Conservation (phyloP, 805 yeast genomes). For the Kodamaea kaohsiungensis region DNA sequence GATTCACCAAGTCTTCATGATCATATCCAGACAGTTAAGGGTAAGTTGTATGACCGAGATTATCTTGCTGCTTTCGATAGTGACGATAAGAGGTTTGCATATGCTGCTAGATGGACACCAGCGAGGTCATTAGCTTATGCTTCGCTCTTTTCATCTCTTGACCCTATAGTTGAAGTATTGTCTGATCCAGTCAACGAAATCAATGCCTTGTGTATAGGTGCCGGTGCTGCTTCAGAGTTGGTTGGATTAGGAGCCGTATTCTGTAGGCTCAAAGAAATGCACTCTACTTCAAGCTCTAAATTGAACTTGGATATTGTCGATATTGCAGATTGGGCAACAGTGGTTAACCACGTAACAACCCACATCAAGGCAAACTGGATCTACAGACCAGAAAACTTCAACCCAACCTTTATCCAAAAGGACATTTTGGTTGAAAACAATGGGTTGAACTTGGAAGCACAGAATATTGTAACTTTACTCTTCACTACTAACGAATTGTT, state of each 20-base stretch:
- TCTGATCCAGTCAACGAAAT: conserved; percentile 29
- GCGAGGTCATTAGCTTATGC: conserved; percentile 75
- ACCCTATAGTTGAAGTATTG: conserved; percentile 40
- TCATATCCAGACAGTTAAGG: conserved; percentile 68
- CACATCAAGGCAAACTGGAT: conserved; percentile 57
- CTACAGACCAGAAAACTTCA: conserved; percentile 31
- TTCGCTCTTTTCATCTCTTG: conserved; percentile 59
- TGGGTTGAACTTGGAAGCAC: conserved; percentile 17
- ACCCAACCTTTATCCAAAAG: conserved; percentile 26
- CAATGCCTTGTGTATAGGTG: conserved; percentile 69
- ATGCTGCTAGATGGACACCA: conserved; percentile 85
- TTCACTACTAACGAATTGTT: conserved; percentile 90
- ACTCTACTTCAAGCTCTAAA: conserved; percentile 31
- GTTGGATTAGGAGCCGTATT: conserved; percentile 64
- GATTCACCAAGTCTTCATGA: conserved; percentile 36
- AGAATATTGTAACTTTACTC: conserved; percentile 63
- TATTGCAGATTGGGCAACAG: conserved; percentile 73
- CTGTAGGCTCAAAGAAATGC: conserved; percentile 37
- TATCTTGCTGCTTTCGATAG: conserved; percentile 68
- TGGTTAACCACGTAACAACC: conserved; percentile 46
- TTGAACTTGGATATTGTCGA: conserved; percentile 62
- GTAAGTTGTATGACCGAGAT: conserved; percentile 67
- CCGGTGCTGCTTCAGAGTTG: conserved; percentile 88
- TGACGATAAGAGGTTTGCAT: conserved; percentile 68
- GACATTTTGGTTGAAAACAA: conserved; percentile 30